phyloP scores from a whole-genome alignment of 768 basidiomycete genomes.

The Auricularia cornea region DNA sequence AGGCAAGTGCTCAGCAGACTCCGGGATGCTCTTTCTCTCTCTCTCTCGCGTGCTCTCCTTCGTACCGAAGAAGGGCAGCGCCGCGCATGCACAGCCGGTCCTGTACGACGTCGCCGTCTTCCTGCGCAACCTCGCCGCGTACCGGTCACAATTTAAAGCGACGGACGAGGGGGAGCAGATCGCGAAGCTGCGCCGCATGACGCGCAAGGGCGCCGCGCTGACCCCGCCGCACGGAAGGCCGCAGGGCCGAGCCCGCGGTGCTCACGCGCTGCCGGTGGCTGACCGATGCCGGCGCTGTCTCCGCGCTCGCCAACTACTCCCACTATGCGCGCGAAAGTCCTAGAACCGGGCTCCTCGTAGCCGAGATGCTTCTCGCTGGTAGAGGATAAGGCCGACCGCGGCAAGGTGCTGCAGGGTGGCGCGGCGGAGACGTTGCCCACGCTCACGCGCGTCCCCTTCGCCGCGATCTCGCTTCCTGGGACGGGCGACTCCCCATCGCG shows the following conservation, averaged over 20 bases:
- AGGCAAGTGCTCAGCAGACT: conserved; percentile 43
- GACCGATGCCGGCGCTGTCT: conserved; percentile 54
- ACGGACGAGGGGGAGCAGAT: conserved; percentile 79
- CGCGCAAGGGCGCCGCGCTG: conserved; percentile 18
- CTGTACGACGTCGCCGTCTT: conserved; percentile 72
- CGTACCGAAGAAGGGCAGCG: conserved; percentile 28
- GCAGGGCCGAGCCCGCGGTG: conserved; percentile 33
- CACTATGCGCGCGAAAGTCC: conserved; percentile 50
- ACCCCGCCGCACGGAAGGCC: background rate
- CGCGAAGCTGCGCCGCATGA: conserved; percentile 70
- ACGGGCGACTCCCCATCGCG: conserved; percentile 21
- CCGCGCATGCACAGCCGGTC: conserved; percentile 1
- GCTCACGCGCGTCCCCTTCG: conserved; percentile 42
- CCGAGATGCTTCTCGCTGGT: conserved; percentile 60
- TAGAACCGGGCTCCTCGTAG: conserved; percentile 49
- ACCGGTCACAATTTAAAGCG: conserved; percentile 59
- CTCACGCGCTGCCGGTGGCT: conserved; percentile 48
- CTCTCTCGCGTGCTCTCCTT: conserved; percentile 50
- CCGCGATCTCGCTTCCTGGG: conserved; percentile 1
- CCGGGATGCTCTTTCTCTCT: conserved; percentile 48
- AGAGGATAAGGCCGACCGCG: conserved; percentile 70
- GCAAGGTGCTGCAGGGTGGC: conserved; percentile 67
- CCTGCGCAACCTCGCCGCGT: conserved; percentile 63
- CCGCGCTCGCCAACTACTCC: conserved; percentile 50
- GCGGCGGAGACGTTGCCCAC: conserved; percentile 58